Percentiles rank a stretch among this genome's conserved stretches.
Evolutionary conservation across 208 protist species (phyloP).

Genomic region (Acanthamoeba sp.): DNA sequence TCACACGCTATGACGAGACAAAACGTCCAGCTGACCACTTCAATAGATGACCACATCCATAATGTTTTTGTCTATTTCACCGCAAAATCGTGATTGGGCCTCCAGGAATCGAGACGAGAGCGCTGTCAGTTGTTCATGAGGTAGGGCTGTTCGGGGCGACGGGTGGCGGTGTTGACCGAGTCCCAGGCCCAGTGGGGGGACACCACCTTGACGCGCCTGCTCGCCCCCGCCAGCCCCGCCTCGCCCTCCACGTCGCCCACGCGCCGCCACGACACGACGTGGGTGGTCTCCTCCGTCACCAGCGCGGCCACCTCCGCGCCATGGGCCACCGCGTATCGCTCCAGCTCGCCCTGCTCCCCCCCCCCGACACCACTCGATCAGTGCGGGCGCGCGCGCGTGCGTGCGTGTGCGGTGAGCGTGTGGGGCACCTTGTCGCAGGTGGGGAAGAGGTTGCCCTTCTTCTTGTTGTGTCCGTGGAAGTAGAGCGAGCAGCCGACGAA

Average conservation of each 20-base stretch:
- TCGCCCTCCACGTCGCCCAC: neutral
- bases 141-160: constrained; percentile 35
- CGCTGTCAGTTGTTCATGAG: too few relatives aligned
- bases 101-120: too few relatives aligned
- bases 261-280: constrained; percentile 43
- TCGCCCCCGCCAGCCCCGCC: neutral
- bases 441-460: neutral
- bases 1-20: too few relatives aligned
- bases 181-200: constrained; percentile 14
- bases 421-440: neutral
- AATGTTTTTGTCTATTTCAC: too few relatives aligned
- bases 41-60: too few relatives aligned
- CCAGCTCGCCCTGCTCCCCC: neutral
- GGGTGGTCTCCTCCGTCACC: constrained; percentile 45
- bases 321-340: constrained; percentile 27
- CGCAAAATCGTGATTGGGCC: too few relatives aligned
- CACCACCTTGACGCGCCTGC: neutral
- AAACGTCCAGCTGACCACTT: too few relatives aligned
- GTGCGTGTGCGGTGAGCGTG: neutral
- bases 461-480: constrained; percentile 42
- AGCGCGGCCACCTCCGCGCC: constrained; percentile 7
- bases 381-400: neutral
- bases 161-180: constrained; percentile 28
- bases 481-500: neutral
- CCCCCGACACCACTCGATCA: neutral